Conservation (phyloP, 208 protist species). For the Leishmania amazonensis region DNA sequence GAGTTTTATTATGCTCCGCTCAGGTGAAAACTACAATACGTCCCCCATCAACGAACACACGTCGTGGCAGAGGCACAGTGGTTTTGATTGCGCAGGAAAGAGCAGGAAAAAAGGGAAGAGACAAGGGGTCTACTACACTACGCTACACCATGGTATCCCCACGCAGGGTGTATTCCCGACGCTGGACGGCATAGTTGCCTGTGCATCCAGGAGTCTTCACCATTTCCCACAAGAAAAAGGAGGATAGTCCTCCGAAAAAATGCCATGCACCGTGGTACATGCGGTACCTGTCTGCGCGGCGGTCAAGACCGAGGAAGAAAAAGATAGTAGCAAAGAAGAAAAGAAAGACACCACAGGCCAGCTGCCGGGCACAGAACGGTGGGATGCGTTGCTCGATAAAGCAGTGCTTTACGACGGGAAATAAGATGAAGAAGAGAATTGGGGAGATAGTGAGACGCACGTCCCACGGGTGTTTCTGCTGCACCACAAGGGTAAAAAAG, state of each 20-base stretch:
- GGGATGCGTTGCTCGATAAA: conserved; percentile 34
- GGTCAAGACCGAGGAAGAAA: conserved; percentile 69
- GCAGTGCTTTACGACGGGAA: conserved; percentile 57
- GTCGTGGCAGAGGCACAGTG: not conserved
- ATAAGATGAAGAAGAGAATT: conserved; percentile 44
- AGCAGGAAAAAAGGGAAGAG: not conserved
- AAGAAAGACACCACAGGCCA: conserved; percentile 33
- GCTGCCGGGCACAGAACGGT: conserved; percentile 9
- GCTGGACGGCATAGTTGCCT: not conserved
- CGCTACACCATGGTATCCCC: conserved; percentile 15
- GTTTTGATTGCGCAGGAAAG: not conserved
- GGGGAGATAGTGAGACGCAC: conserved; percentile 54
- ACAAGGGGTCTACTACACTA: not conserved
- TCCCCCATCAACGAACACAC: not conserved
- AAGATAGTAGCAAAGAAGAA: conserved; percentile 36
- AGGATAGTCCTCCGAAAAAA: conserved; percentile 54
- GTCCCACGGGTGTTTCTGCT: conserved; percentile 77
- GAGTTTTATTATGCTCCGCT: not conserved
- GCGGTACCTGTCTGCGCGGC: conserved; percentile 58
- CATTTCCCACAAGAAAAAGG: conserved; percentile 62
- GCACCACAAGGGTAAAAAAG: conserved; percentile 53
- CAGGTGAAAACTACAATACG: not conserved
- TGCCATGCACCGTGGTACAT: conserved; percentile 84
- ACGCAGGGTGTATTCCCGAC: not conserved
- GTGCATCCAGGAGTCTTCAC: conserved; percentile 17